phyloP scores from a whole-genome alignment of 169 alveolate species.

The Cryptosporidium sp. region DNA sequence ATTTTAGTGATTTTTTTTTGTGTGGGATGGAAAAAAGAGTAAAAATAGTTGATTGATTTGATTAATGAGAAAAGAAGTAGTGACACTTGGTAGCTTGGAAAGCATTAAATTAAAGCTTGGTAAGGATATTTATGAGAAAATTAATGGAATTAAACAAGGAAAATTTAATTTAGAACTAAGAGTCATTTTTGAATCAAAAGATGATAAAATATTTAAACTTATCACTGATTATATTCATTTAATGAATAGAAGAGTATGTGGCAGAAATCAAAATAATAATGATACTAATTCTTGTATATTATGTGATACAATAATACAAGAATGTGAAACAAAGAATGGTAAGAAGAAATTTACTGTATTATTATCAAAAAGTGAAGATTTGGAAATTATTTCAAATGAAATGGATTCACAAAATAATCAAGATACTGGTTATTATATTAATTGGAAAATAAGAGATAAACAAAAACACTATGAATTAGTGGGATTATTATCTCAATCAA shows the following conservation, averaged over 20 bases:
- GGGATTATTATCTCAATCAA: slow-evolving; percentile 25
- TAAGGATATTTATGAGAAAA: neutral
- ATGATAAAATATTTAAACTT: slow-evolving; percentile 13
- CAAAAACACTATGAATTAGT: slow-evolving; percentile 17
- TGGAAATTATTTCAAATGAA: neutral
- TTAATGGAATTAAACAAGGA: neutral
- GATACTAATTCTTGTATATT: neutral
- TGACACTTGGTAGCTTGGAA: slow-evolving; percentile 26
- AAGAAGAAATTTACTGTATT: neutral
- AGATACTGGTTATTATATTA: neutral
- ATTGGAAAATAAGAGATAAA: slow-evolving; percentile 12
- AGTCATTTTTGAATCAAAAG: neutral
- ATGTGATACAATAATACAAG: slow-evolving; percentile 3
- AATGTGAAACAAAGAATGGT: slow-evolving; percentile 14
- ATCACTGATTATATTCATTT: slow-evolving; percentile 24
- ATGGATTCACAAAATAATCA: neutral
- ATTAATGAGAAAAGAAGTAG: neutral
- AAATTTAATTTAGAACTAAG: neutral
- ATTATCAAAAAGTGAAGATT: slow-evolving; percentile 6
- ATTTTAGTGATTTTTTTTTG: neutral
- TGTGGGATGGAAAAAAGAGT: neutral
- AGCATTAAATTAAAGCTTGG: neutral
- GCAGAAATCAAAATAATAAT: neutral
- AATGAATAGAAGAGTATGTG: slow-evolving; percentile 33
- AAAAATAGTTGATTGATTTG: neutral